phyloP scores from a whole-genome alignment of 768 basidiomycete genomes.

The Vishniacozyma victoriae region DNA sequence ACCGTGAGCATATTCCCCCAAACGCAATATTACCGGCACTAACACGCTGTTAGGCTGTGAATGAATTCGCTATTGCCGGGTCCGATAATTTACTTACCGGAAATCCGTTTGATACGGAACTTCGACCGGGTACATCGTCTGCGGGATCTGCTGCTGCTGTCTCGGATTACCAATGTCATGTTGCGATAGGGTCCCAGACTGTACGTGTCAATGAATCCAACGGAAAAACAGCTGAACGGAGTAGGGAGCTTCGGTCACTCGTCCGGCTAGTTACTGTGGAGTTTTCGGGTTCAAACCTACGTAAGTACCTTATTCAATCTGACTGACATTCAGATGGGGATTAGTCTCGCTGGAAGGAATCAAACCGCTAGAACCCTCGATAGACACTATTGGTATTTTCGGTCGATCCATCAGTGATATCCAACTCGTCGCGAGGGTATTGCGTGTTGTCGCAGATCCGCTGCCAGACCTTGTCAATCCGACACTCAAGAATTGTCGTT shows the following conservation, averaged over 20 bases:
- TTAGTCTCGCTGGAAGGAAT: conserved; percentile 40
- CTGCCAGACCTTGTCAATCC: conserved; percentile 20
- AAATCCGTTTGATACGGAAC: conserved; percentile 34
- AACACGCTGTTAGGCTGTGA: background rate
- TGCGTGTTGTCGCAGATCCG: conserved; percentile 28
- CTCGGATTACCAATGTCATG: conserved; percentile 39
- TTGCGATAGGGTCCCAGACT: conserved; percentile 39
- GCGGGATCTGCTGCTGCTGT: conserved; percentile 44
- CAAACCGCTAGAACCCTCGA: conserved; percentile 35
- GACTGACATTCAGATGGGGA: conserved; percentile 16
- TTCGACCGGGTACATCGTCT: conserved; percentile 43
- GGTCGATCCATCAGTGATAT: conserved; percentile 40
- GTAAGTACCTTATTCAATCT: conserved; percentile 4
- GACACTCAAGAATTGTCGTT: conserved; percentile 12
- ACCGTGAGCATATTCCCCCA: conserved; percentile 11
- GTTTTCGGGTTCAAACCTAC: conserved; percentile 45
- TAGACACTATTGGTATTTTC: conserved; percentile 45
- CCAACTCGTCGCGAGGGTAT: conserved; percentile 28
- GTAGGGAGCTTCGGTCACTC: conserved; percentile 13
- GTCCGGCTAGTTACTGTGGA: conserved; percentile 43
- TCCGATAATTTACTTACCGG: conserved; percentile 40
- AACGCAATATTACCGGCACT: too few relatives aligned
- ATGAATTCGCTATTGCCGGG: conserved; percentile 13
- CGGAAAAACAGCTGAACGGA: background rate
- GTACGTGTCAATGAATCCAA: background rate